Percentiles rank a stretch among this genome's conserved stretches.
Evolutionary conservation across 257 asterid species (phyloP).

Genomic region (Solanum appendiculatum): DNA sequence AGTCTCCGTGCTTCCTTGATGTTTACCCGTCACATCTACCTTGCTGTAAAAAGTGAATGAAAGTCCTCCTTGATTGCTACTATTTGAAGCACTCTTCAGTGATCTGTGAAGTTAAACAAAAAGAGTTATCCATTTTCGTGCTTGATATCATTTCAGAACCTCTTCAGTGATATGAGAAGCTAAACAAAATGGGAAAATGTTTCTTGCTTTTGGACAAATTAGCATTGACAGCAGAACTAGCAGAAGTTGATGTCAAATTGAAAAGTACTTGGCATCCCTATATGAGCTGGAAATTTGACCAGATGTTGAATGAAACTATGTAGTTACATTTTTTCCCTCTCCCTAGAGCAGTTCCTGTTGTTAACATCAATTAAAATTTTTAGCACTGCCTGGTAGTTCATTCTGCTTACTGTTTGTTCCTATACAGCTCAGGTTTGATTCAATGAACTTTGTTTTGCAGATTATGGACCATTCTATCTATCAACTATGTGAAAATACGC

Average conservation of each 20-base stretch:
- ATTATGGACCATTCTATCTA: neutral
- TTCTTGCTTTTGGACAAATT: neutral
- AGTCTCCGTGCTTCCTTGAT: constrained; percentile 52
- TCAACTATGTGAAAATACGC: neutral
- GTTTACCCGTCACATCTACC: constrained; percentile 52
- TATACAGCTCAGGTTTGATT: neutral
- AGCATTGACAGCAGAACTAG: neutral
- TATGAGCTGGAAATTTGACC: neutral
- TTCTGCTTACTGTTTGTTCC: neutral
- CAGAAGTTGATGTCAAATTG: neutral
- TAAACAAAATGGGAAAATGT: neutral
- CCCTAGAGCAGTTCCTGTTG: neutral
- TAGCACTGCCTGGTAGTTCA: neutral
- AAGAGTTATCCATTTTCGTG: neutral
- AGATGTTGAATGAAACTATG: neutral
- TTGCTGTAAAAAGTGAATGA: constrained; percentile 66
- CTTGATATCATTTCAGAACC: neutral
- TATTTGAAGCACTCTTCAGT: neutral
- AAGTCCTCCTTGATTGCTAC: neutral
- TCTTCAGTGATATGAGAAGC: neutral
- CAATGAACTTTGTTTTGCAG: neutral
- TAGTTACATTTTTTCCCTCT: neutral
- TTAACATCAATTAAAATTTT: neutral
- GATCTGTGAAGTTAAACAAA: neutral
- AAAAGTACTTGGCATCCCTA: neutral